Percentiles rank a stretch among this genome's conserved stretches.
Conservation (phyloP, 1,284 basidiomycete genomes). For the Mycosarcoma mackinlayi region DNA sequence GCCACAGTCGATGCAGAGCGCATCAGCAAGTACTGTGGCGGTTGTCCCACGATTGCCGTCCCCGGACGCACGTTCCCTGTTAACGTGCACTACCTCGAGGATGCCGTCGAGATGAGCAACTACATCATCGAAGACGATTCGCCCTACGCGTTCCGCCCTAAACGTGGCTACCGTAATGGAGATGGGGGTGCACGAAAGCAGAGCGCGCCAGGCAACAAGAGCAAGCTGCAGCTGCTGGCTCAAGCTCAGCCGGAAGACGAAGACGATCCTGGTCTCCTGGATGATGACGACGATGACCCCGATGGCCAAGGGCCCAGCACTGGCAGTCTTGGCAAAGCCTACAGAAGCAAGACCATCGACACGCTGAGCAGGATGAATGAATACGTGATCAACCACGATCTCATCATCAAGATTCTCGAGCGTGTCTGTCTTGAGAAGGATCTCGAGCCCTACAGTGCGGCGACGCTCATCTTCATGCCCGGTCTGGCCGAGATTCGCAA, state of each 20-base stretch:
- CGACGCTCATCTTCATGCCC: slow-evolving; percentile 92
- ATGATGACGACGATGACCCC: slow-evolving; percentile 78
- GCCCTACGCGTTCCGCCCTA: slow-evolving; percentile 76
- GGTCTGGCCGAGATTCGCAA: slow-evolving; percentile 86
- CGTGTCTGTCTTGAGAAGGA: slow-evolving; percentile 79
- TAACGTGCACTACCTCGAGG: slow-evolving; percentile 86
- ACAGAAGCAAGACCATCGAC: slow-evolving; percentile 78
- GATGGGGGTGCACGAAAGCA: slow-evolving; percentile 42
- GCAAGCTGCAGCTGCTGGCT: slow-evolving; percentile 75
- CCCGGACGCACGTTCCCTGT: slow-evolving; percentile 98
- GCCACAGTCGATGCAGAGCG: slow-evolving; percentile 94
- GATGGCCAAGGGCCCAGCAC: slow-evolving; percentile 68
- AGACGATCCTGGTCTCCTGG: slow-evolving; percentile 81
- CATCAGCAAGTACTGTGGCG: slow-evolving; percentile 90
- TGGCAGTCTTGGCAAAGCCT: slow-evolving; percentile 71
- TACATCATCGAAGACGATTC: slow-evolving; percentile 83
- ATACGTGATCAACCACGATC: slow-evolving; percentile 75
- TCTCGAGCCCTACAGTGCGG: slow-evolving; percentile 77
- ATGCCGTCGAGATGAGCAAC: slow-evolving; percentile 86
- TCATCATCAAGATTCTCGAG: slow-evolving; percentile 84
- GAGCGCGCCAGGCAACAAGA: slow-evolving; percentile 68
- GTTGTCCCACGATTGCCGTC: slow-evolving; percentile 80
- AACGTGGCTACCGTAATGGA: slow-evolving; percentile 42
- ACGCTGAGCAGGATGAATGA: slow-evolving; percentile 91
- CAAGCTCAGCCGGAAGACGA: slow-evolving; percentile 72